Evolutionary conservation across 176 grass and related monocot species (phyloP).

Genomic region (Saccharum officinarum): DNA sequence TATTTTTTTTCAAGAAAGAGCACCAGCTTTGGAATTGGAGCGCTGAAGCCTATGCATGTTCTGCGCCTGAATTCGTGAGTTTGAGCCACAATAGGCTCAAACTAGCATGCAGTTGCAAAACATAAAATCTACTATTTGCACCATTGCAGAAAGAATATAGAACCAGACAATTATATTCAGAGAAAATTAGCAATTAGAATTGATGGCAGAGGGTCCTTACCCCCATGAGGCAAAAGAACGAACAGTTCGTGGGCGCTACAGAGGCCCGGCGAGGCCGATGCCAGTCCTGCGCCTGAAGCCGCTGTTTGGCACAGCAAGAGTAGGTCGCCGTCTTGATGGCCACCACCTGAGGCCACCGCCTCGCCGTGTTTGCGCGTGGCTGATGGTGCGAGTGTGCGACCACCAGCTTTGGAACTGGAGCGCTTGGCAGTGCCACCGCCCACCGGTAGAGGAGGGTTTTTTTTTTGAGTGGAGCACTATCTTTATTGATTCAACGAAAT

Average conservation of each 20-base stretch:
- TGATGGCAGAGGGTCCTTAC: neutral
- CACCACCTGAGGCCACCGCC: neutral
- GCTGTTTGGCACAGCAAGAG: neutral
- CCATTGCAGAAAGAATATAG: neutral
- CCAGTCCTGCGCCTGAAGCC: neutral
- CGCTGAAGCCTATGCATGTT: no score
- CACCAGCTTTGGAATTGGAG: no score
- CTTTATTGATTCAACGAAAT: no score
- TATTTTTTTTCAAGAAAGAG: no score
- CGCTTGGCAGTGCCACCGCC: no score
- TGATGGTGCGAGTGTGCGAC: neutral
- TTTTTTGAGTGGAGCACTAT: no score
- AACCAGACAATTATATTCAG: neutral
- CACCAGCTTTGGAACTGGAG: no score
- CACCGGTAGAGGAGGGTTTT: no score
- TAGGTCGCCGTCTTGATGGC: neutral
- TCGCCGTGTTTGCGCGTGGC: neutral
- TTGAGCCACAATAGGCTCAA: neutral
- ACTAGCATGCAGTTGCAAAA: neutral
- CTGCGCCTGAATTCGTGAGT: no score
- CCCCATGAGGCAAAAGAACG: constrained; percentile 9
- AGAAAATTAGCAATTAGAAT: neutral
- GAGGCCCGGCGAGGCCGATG: neutral
- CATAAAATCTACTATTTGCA: neutral
- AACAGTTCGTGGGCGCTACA: constrained; percentile 24